Evolutionary conservation across 2,329 filamentous ascomycete genomes (phyloP).

Genomic region (Venturia carpophila): DNA sequence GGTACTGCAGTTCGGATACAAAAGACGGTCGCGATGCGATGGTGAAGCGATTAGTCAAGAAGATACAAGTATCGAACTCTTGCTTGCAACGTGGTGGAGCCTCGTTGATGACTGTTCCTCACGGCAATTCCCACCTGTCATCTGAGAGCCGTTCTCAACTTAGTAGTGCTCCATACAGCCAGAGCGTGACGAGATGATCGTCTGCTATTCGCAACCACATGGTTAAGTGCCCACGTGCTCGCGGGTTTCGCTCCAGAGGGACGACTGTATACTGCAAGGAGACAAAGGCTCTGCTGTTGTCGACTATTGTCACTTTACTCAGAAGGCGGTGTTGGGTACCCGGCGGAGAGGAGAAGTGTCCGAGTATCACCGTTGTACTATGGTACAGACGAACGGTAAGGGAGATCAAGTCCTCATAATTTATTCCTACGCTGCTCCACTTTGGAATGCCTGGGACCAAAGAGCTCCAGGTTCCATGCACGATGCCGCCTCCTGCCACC

Average conservation of each 20-base stretch:
- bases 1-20: background rate
- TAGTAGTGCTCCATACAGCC: background rate
- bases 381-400: background rate
- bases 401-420: background rate
- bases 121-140: background rate
- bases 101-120: background rate
- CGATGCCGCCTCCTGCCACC: background rate
- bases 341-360: background rate
- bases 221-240: background rate
- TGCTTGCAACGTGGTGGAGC: background rate
- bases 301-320: too few species aligned
- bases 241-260: too few species aligned
- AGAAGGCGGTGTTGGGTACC: background rate
- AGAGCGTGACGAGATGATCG: background rate
- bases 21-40: background rate
- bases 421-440: conserved; percentile 6
- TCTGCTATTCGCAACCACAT: background rate
- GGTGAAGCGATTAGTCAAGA: background rate
- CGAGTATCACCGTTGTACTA: background rate
- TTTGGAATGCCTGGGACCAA: background rate
- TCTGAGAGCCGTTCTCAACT: too few species aligned
- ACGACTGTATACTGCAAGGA: too few species aligned
- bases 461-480: conserved; percentile 13
- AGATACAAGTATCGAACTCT: background rate
- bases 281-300: too few species aligned